Percentiles rank a stretch among this genome's conserved stretches.
Conservation (phyloP, 371 early-diverging fungal species). For the Umbelopsis sp. region DNA sequence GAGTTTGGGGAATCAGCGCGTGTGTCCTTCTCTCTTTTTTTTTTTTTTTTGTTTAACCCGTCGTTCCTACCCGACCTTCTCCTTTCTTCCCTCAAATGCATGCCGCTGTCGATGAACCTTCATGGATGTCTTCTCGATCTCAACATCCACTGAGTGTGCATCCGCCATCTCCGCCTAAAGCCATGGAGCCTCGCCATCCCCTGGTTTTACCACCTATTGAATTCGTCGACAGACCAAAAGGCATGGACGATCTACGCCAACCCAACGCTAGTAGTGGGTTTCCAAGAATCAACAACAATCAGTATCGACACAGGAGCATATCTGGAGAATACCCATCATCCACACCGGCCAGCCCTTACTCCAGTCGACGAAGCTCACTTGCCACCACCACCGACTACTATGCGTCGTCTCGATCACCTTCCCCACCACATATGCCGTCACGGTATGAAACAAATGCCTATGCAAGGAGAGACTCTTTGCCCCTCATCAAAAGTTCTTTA, state of each 20-base stretch:
- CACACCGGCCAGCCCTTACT: slow-evolving; percentile 8
- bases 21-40: background rate
- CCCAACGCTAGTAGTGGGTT: background rate
- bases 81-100: background rate
- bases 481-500: slow-evolving; percentile 9
- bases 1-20: background rate
- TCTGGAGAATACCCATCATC: slow-evolving; percentile 17
- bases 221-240: slow-evolving; percentile 2
- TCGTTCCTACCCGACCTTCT: background rate
- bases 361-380: slow-evolving; percentile 12
- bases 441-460: slow-evolving; percentile 11
- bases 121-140: slow-evolving; percentile 15
- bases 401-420: slow-evolving; percentile 15
- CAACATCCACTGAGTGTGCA: slow-evolving; percentile 14
- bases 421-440: slow-evolving; percentile 15
- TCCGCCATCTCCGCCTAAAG: slow-evolving; percentile 17
- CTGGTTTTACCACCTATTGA: slow-evolving; percentile 14
- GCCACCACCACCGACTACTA: slow-evolving; percentile 13
- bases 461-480: slow-evolving; percentile 16
- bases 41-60: background rate
- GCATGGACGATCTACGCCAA: background rate
- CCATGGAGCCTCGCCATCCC: slow-evolving; percentile 10
- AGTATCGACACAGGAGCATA: slow-evolving; percentile 11
- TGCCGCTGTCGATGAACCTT: slow-evolving; percentile 9
- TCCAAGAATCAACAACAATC: slow-evolving; percentile 2